Evolutionary conservation across 768 basidiomycete genomes (phyloP).

Genomic region (Mycena kentingensis): DNA sequence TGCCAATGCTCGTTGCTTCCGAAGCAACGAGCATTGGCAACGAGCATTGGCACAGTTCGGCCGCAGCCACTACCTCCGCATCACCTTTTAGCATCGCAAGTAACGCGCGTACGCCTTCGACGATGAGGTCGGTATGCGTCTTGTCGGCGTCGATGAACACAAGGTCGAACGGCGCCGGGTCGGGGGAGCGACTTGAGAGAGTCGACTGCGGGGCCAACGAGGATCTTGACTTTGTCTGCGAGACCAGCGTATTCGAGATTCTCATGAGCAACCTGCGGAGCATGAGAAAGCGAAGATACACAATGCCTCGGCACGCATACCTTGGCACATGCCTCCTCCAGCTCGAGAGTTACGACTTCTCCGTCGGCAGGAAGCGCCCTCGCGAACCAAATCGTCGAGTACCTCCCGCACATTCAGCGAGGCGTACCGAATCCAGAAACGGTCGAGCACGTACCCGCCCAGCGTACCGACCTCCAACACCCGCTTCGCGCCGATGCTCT

Average conservation of each 20-base stretch:
- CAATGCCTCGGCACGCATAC: too few species aligned
- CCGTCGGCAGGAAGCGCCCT: slow-evolving; percentile 52
- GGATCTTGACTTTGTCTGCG: slow-evolving; percentile 46
- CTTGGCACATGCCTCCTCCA: slow-evolving; percentile 47
- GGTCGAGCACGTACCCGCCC: slow-evolving; percentile 55
- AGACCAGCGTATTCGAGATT: slow-evolving; percentile 60
- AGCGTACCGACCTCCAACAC: slow-evolving; percentile 71
- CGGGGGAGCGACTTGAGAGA: slow-evolving; percentile 51
- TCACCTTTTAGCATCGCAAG: slow-evolving; percentile 39
- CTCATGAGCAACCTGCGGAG: slow-evolving; percentile 53
- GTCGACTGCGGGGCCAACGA: slow-evolving; percentile 54
- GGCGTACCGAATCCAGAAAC: too few species aligned
- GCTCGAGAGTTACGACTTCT: slow-evolving; percentile 49
- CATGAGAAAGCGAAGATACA: too few species aligned
- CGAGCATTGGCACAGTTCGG: too few species aligned
- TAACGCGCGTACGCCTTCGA: slow-evolving; percentile 38
- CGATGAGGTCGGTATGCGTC: slow-evolving; percentile 14
- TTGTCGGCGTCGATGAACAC: slow-evolving; percentile 60
- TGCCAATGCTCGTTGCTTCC: slow-evolving; percentile 35
- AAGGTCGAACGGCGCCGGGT: slow-evolving; percentile 45
- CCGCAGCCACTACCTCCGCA: slow-evolving; percentile 29
- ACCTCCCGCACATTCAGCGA: too few species aligned
- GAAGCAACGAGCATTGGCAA: slow-evolving; percentile 35
- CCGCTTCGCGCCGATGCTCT: slow-evolving; percentile 53
- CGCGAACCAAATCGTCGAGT: slow-evolving; percentile 49